Percentiles rank a stretch among this genome's conserved stretches.
Evolutionary conservation across 2,329 filamentous ascomycete species (phyloP).

Genomic region (Nemania sp.): DNA sequence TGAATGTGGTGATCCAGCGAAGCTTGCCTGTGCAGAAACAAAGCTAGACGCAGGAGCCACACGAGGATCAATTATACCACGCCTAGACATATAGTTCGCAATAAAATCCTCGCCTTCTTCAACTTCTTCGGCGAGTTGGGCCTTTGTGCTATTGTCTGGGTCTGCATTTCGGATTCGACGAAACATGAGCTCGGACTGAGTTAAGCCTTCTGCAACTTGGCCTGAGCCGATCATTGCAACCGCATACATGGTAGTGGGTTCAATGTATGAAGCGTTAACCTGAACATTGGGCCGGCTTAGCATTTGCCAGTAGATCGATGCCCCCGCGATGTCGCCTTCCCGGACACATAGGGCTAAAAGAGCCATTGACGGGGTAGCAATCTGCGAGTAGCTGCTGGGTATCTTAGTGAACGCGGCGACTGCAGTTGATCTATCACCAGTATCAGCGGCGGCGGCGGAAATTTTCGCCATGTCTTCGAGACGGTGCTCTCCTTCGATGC

Average conservation of each 20-base stretch:
- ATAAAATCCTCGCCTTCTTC: slow-evolving; percentile 82
- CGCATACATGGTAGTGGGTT: slow-evolving; percentile 88
- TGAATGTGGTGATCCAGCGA: slow-evolving; percentile 54
- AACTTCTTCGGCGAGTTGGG: slow-evolving; percentile 74
- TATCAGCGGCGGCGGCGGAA: slow-evolving; percentile 78
- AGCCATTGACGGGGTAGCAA: slow-evolving; percentile 69
- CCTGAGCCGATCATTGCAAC: slow-evolving; percentile 86
- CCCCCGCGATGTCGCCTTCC: slow-evolving; percentile 74
- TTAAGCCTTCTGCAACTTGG: slow-evolving; percentile 78
- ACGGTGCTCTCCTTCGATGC: slow-evolving; percentile 62
- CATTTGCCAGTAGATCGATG: slow-evolving; percentile 79
- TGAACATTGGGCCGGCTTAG: slow-evolving; percentile 65
- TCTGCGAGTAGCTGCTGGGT: slow-evolving; percentile 51
- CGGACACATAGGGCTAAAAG: slow-evolving; percentile 87
- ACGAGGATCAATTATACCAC: slow-evolving; percentile 59
- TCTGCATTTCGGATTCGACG: slow-evolving; percentile 72
- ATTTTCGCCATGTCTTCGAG: slow-evolving; percentile 71
- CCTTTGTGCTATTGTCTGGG: slow-evolving; percentile 52
- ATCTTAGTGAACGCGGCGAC: slow-evolving; percentile 66
- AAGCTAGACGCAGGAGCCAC: slow-evolving; percentile 51
- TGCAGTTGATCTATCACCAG: slow-evolving; percentile 70
- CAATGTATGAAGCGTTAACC: slow-evolving; percentile 70
- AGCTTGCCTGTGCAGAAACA: slow-evolving; percentile 49
- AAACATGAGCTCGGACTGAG: slow-evolving; percentile 84
- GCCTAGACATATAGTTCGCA: slow-evolving; percentile 59